These are phyloP conservation scores for Neurospora intermedia DNA, from an alignment of 495 filamentous ascomycete species.

Conservation along the genomic window DNA sequence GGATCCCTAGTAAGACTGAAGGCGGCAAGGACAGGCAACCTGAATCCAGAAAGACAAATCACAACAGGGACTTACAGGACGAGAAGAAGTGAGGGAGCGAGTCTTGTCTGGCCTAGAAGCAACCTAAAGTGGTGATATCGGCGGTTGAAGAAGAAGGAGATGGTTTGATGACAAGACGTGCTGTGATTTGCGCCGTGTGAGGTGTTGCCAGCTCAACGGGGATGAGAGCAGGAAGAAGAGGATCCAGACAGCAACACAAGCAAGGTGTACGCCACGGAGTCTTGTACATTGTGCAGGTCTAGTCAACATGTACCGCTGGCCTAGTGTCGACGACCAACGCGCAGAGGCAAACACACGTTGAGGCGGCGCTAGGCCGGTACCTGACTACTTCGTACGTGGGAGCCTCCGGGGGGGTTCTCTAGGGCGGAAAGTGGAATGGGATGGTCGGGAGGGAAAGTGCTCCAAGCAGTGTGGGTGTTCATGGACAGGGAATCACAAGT, in stretches of 20 bases:
- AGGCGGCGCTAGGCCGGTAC: neutral
- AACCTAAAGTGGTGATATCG: neutral
- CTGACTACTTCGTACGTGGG: neutral
- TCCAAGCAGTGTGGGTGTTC: neutral
- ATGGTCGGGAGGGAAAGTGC: conserved; percentile 1
- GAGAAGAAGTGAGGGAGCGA: conserved; percentile 6
- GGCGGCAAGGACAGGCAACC: neutral
- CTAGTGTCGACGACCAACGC: neutral
- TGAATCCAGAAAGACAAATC: conserved; percentile 4
- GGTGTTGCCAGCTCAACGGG: neutral
- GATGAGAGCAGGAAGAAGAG: neutral
- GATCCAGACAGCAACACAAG: neutral
- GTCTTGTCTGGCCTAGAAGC: neutral
- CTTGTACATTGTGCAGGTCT: neutral
- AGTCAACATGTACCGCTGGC: neutral
- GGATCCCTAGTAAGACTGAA: conserved; percentile 2
- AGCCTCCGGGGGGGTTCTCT: neutral
- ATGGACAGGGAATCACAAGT: neutral
- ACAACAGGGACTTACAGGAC: conserved; percentile 2
- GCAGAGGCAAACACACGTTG: neutral
- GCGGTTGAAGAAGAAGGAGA: neutral
- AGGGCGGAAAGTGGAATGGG: conserved; percentile 4
- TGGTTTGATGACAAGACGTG: conserved; percentile 1
- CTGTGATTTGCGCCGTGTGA: neutral
- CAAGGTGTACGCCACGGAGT: neutral